Evolutionary conservation across 208 protist genomes (phyloP).

Genomic region (Crithidia thermophila): DNA sequence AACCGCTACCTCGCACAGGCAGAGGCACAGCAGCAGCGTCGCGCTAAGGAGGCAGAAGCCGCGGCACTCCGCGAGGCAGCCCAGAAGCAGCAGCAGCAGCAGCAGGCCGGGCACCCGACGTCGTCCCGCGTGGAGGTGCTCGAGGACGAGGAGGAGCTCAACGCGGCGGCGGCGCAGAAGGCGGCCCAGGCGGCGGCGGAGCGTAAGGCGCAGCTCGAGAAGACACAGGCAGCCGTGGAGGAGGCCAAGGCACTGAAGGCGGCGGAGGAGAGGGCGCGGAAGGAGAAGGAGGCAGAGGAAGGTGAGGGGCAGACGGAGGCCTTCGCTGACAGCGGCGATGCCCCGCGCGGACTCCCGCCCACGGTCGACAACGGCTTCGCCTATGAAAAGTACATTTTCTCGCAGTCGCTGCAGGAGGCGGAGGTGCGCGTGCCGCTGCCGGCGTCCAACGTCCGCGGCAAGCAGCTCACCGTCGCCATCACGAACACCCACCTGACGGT

Average conservation of each 20-base stretch:
- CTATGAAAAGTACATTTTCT: conserved; percentile 88
- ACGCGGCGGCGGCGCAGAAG: conserved; percentile 46
- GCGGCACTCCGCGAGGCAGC: too few species aligned
- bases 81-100: conserved; percentile 12
- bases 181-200: conserved; percentile 54
- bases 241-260: conserved; percentile 43
- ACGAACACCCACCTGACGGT: conserved; percentile 68
- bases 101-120: conserved; percentile 17
- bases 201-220: conserved; percentile 62
- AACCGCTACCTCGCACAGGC: conserved; percentile 57
- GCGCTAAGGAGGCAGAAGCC: conserved; percentile 31
- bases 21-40: conserved; percentile 45
- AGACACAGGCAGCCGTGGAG: conserved; percentile 44
- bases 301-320: conserved; percentile 33
- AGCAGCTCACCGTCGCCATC: conserved; percentile 83
- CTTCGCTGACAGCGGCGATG: conserved; percentile 50
- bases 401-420: conserved; percentile 87
- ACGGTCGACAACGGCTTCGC: conserved; percentile 88
- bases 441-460: conserved; percentile 60
- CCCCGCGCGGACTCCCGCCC: conserved; percentile 82
- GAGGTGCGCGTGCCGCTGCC: conserved; percentile 90
- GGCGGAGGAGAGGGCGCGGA: conserved; percentile 37
- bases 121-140: conserved; percentile 79
- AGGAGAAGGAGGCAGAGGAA: conserved; percentile 43
- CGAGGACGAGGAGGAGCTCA: conserved; percentile 65